Evolutionary conservation across 345 rosid species (phyloP).

Genomic region (Stellera chamaejasme): DNA sequence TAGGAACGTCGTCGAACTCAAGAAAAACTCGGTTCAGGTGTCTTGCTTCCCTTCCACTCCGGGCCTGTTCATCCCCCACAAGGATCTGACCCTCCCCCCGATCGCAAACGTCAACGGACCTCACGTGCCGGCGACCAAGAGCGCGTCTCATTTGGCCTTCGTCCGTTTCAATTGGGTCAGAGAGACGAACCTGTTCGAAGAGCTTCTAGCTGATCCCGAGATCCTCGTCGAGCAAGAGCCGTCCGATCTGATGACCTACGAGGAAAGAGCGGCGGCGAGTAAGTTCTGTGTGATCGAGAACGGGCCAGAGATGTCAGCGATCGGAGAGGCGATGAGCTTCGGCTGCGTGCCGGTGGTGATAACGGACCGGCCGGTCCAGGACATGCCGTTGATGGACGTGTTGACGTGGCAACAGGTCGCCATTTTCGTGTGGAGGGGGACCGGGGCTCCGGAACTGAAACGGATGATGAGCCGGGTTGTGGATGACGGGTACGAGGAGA

Average conservation of each 20-base stretch:
- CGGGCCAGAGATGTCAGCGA: constrained; percentile 28
- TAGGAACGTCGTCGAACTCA: constrained; percentile 47
- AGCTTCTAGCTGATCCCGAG: constrained; percentile 23
- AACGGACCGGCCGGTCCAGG: constrained; percentile 48
- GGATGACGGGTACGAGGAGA: constrained; percentile 16
- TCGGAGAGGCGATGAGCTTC: constrained; percentile 40
- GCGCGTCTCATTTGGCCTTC: constrained; percentile 20
- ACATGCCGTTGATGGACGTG: constrained; percentile 50
- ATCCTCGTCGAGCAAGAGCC: constrained; percentile 40
- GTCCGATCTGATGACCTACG: constrained; percentile 25
- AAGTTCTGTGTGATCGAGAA: constrained; percentile 46
- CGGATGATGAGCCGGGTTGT: constrained; percentile 21
- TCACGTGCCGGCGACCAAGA: constrained; percentile 9
- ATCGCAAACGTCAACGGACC: background rate
- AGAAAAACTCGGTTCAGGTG: constrained; percentile 57
- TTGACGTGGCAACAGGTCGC: constrained; percentile 45
- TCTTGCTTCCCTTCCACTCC: constrained; percentile 39
- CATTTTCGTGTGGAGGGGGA: constrained; percentile 27
- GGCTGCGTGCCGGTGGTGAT: constrained; percentile 55
- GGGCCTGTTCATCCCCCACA: constrained; percentile 44
- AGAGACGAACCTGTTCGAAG: constrained; percentile 16
- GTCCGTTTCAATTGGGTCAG: constrained; percentile 23
- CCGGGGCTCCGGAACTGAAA: constrained; percentile 27
- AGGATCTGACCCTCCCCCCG: constrained; percentile 48
- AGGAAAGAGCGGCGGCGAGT: constrained; percentile 20